phyloP scores from a whole-genome alignment of 2,329 filamentous ascomycete genomes.

The Bretziella fagacearum region DNA sequence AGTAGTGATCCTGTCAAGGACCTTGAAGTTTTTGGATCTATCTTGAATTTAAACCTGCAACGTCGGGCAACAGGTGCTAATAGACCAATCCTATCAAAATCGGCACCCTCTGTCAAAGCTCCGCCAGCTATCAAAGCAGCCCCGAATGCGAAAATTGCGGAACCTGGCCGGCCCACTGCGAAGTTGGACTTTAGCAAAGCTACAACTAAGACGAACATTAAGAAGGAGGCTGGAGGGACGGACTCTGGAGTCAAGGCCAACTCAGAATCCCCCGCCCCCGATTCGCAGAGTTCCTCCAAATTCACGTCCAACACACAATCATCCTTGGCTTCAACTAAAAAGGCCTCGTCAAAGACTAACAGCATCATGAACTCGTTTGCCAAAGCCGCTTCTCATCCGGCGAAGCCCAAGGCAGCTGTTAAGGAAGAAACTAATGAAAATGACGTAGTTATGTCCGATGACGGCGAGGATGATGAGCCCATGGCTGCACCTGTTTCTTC shows the following conservation, averaged over 20 bases:
- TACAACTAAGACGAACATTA: background rate
- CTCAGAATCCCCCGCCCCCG: background rate
- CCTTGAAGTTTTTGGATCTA: conserved; percentile 8
- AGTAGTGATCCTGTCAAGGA: conserved; percentile 4
- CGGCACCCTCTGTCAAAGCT: background rate
- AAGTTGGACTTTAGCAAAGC: conserved; percentile 8
- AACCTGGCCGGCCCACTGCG: background rate
- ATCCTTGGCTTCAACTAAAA: conserved; percentile 16
- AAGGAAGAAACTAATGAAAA: conserved; percentile 14
- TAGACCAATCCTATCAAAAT: background rate
- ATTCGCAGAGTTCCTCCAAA: background rate
- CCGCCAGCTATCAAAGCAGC: background rate
- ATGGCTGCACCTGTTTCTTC: conserved; percentile 16
- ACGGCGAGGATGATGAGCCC: conserved; percentile 23
- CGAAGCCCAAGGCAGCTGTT: conserved; percentile 31
- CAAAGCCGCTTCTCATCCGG: conserved; percentile 31
- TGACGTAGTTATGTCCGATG: conserved; percentile 18
- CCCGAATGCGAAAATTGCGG: conserved; percentile 1
- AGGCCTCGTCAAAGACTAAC: conserved; percentile 23
- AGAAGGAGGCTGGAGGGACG: too few relatives aligned
- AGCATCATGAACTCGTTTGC: conserved; percentile 69
- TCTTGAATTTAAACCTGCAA: conserved; percentile 4
- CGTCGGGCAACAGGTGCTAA: conserved; percentile 3
- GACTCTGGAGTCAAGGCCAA: background rate
- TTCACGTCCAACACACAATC: background rate